Percentiles rank a stretch among this genome's conserved stretches.
Evolutionary conservation across 106 monocot genomes (phyloP).

Genomic region (Posidonia australis): DNA sequence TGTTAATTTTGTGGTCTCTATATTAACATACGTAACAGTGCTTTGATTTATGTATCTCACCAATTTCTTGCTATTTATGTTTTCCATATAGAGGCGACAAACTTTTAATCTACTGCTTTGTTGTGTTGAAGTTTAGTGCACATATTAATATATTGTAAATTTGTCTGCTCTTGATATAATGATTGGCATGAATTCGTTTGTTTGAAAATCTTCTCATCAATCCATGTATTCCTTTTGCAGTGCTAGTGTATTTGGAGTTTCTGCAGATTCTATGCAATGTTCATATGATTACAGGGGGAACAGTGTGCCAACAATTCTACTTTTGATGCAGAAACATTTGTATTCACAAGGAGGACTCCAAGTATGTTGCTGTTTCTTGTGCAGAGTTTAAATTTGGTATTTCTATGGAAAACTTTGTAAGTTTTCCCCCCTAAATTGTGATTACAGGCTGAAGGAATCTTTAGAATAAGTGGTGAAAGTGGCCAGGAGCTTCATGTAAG

Average conservation of each 20-base stretch:
- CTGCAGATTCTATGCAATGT: conserved; percentile 23
- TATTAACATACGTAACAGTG: no score
- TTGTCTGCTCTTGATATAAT: neutral
- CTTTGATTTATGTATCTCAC: no score
- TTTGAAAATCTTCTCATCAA: neutral
- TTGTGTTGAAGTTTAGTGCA: no score
- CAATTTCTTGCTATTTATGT: no score
- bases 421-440: neutral
- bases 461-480: conserved; percentile 22
- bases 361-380: conserved; percentile 3
- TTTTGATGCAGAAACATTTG: conserved; percentile 20
- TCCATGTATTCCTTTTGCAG: conserved; percentile 3
- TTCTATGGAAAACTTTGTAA: no score
- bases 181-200: neutral
- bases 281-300: conserved; percentile 22
- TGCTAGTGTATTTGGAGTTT: conserved; percentile 23
- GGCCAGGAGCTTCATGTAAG: conserved; percentile 15
- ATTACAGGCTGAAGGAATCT: conserved; percentile 21
- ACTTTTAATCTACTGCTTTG: no score
- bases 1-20: no score
- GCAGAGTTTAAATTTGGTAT: no score
- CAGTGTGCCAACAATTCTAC: conserved; percentile 21
- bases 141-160: neutral
- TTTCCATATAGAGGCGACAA: no score
- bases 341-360: conserved; percentile 21